Conservation (phyloP, 2,329 filamentous ascomycete genomes). For the Harringtonia lauricola region DNA sequence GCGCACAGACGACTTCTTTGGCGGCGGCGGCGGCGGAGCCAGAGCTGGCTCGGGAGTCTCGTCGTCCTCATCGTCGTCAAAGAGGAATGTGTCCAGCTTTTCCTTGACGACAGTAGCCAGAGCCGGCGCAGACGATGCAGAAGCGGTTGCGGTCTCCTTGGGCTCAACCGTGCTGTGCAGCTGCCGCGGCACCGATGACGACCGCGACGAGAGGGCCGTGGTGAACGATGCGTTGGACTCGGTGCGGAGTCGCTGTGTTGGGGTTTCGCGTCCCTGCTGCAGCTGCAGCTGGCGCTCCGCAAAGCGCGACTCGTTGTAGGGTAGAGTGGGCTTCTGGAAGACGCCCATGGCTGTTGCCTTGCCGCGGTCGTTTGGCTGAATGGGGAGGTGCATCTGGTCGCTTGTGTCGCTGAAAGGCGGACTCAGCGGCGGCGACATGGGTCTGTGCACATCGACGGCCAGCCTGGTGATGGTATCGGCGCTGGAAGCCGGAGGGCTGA, state of each 20-base stretch:
- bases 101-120: not conserved
- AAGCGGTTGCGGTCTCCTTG: constrained; percentile 17
- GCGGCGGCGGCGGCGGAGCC: no score
- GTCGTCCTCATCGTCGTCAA: constrained; percentile 28
- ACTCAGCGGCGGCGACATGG: constrained; percentile 43
- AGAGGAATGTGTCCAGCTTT: constrained; percentile 27
- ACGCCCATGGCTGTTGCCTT: constrained; percentile 63
- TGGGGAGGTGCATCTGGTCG: constrained; percentile 49
- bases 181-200: constrained; percentile 30
- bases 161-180: constrained; percentile 13
- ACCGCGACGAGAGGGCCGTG: constrained; percentile 29
- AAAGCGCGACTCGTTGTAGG: constrained; percentile 79
- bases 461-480: constrained; percentile 14
- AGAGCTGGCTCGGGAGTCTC: no score
- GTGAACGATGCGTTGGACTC: constrained; percentile 32
- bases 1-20: no score
- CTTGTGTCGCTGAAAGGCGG: constrained; percentile 62
- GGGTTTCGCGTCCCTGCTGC: constrained; percentile 61
- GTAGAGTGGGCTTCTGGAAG: constrained; percentile 58
- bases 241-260: constrained; percentile 32
- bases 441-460: constrained; percentile 25
- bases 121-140: not conserved
- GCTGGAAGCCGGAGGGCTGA: constrained; percentile 18
- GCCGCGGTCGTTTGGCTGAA: constrained; percentile 66
- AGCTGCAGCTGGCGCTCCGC: constrained; percentile 72